Evolutionary conservation across 352 stramenopile species (phyloP).

Genomic region (Globisporangium cederbergense): DNA sequence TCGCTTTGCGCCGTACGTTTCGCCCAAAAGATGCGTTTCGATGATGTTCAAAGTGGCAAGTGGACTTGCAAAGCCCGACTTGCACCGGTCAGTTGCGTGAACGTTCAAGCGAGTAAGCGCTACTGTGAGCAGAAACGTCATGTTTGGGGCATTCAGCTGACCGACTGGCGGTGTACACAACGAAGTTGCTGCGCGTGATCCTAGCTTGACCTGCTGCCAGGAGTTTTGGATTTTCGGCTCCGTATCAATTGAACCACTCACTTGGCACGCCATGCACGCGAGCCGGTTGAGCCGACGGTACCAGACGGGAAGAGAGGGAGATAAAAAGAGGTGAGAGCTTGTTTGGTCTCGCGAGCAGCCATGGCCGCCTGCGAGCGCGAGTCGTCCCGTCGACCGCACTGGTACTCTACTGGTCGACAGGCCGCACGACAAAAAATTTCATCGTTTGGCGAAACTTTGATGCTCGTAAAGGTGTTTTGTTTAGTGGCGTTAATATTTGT

Average conservation of each 20-base stretch:
- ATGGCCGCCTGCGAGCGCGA: too few species aligned
- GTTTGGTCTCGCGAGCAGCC: too few species aligned
- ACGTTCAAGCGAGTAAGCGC: neutral
- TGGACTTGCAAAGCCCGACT: neutral
- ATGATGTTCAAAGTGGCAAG: neutral
- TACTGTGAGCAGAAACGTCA: conserved; percentile 7
- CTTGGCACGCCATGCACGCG: neutral
- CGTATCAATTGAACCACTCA: neutral
- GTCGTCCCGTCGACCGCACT: neutral
- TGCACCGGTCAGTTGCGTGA: neutral
- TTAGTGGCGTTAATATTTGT: neutral
- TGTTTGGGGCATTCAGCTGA: neutral
- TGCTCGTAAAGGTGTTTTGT: neutral
- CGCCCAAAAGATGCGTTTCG: conserved; percentile 8
- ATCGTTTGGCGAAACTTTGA: neutral
- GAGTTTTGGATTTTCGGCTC: neutral
- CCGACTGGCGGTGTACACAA: too few species aligned
- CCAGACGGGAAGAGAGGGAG: neutral
- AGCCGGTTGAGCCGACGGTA: neutral
- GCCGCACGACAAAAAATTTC: neutral
- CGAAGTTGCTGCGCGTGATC: neutral
- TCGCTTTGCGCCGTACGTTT: neutral
- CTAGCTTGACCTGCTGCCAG: too few species aligned
- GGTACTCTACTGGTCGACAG: neutral
- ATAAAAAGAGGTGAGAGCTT: too few species aligned